Evolutionary conservation across 192 early-diverging fungal genomes (phyloP), one percentile per base, ranked within the genome.

Genomic region (Dissophora globulifera): DNA sequence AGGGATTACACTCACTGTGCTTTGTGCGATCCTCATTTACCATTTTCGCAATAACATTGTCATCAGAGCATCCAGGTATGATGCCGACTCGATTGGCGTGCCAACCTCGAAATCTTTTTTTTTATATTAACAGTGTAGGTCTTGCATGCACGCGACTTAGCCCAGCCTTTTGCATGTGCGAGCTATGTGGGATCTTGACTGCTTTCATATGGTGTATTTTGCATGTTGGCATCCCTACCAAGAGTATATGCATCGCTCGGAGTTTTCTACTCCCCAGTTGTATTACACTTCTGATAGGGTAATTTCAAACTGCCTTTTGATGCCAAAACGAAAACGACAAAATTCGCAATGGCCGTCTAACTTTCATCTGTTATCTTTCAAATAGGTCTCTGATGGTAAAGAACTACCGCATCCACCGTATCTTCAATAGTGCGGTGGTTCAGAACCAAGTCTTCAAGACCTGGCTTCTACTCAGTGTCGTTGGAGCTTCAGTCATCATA

Each of bases 361-460:
- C n/a, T n/a, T n/a, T n/a, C n/a, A n/a, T n/a, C n/a, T n/a, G 1
- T 41, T 26, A 8, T 54, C 27, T 20, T 38, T 38, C 23, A 35
- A 0, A 15, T 63, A 81, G 83, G n/a, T 78, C 82, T 17, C 65
- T 85, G 58, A 74, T 74, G 19, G 57, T 82, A 38, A 85, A 85
- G 50, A 82, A 82, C 25, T 82, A 81, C 67, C 53, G 81, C 32
- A 81, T 85, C 32, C 83, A 85, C 41, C 63, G 84, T 19, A 85
- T 85, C 51, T 85, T 85, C 48, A 82, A 85, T 59, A 58, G 53
- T 23, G 56, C 59, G 48, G 58, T 35, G 0, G 40, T 64, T n/a
- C 29, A 27, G 6, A 72, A 64, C 31, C 69, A 64, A 11, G 49
- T 46, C 0, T 49, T 72, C 15, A 33, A 49, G 11, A 72, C 45